phyloP scores from a whole-genome alignment of 768 basidiomycete genomes.

The Tubosaeta sp. region DNA sequence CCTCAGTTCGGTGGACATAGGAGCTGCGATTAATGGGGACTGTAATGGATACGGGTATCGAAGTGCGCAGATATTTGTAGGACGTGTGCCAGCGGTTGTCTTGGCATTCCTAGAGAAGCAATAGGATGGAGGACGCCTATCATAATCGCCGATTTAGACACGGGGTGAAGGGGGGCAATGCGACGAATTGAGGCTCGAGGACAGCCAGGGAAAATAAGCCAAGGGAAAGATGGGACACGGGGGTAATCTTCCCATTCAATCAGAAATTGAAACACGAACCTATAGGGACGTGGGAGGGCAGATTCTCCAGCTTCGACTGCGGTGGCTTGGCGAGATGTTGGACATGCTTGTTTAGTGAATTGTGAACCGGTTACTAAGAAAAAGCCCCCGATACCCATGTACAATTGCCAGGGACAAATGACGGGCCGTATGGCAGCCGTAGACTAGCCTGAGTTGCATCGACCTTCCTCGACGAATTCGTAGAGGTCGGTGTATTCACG shows the following conservation, averaged over 20 bases:
- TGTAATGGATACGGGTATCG: neutral
- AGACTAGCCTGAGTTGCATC: neutral
- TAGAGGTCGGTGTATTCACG: neutral
- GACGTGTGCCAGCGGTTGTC: slow-evolving; percentile 5
- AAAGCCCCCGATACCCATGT: neutral
- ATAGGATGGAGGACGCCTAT: slow-evolving; percentile 1
- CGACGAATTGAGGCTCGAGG: slow-evolving; percentile 3
- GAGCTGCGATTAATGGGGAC: slow-evolving; percentile 1
- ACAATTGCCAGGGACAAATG: slow-evolving; percentile 1
- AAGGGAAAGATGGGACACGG: slow-evolving; percentile 8
- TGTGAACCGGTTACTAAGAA: neutral
- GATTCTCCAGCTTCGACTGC: slow-evolving; percentile 1
- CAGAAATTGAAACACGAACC: slow-evolving; percentile 15
- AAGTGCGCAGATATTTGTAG: slow-evolving; percentile 28
- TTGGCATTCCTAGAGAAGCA: slow-evolving; percentile 18
- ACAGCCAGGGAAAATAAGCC: slow-evolving; percentile 10
- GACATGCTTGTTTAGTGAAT: slow-evolving; percentile 6
- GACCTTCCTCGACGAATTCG: neutral
- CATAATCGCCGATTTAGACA: slow-evolving; percentile 10
- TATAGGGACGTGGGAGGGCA: slow-evolving; percentile 22
- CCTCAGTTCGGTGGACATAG: slow-evolving; percentile 28
- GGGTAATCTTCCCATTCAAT: slow-evolving; percentile 17
- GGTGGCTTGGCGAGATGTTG: slow-evolving; percentile 7
- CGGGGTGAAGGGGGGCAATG: slow-evolving; percentile 10
- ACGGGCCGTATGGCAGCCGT: neutral